Evolutionary conservation across 1,139 yeast genomes (phyloP).

Genomic region (Suhomyces panamericanus): DNA sequence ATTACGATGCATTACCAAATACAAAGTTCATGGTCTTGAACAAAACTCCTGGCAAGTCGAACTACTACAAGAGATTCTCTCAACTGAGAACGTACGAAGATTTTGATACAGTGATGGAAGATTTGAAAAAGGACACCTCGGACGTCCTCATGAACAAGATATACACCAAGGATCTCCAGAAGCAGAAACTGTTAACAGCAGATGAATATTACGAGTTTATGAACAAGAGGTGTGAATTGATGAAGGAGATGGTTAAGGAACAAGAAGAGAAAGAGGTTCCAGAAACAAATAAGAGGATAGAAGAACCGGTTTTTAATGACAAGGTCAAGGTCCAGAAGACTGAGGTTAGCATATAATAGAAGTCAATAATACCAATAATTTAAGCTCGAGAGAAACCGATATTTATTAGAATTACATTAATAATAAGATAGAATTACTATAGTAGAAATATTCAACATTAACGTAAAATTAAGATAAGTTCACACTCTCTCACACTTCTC

Average conservation of each 20-base stretch:
- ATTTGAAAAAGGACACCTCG: conserved; percentile 27
- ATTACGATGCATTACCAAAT: conserved; percentile 47
- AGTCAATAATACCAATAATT: too few relatives aligned
- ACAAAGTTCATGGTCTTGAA: conserved; percentile 78
- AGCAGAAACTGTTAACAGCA: conserved; percentile 25
- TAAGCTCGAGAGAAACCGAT: too few relatives aligned
- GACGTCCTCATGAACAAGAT: conserved; percentile 34
- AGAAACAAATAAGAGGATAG: conserved; percentile 4
- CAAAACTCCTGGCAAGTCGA: conserved; percentile 77
- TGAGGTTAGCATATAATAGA: background rate
- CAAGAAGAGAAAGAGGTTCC: conserved; percentile 1
- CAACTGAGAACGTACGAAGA: conserved; percentile 58
- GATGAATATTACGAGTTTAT: conserved; percentile 22
- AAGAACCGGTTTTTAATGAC: conserved; percentile 6
- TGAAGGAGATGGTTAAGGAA: conserved; percentile 11
- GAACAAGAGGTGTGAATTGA: conserved; percentile 12
- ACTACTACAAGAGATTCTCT: conserved; percentile 57
- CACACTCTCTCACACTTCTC: too few relatives aligned
- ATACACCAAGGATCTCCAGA: conserved; percentile 37
- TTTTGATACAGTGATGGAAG: conserved; percentile 28
- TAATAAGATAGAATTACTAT: too few relatives aligned
- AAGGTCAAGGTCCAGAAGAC: conserved; percentile 8
- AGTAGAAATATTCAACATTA: too few relatives aligned
- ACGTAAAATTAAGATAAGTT: too few relatives aligned
- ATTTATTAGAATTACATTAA: background rate